phyloP scores from a whole-genome alignment of 257 asterid species.

The Linderniella brevidens region DNA sequence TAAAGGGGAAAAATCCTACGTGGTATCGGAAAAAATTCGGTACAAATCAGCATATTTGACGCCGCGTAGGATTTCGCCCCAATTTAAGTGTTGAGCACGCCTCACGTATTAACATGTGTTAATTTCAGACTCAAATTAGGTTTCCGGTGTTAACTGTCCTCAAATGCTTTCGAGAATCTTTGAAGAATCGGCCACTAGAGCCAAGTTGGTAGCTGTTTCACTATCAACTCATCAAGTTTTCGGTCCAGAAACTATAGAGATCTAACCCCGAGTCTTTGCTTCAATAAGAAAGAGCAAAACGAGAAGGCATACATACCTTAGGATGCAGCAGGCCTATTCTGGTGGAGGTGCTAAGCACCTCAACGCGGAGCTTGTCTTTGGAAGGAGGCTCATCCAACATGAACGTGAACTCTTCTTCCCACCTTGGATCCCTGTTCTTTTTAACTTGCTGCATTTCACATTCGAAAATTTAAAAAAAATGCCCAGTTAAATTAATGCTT shows the following conservation, averaged over 20 bases:
- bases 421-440: constrained; percentile 95
- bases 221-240: no score
- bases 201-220: neutral
- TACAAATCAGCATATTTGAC: no score
- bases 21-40: no score
- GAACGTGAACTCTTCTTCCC: constrained; percentile 84
- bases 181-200: neutral
- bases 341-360: constrained; percentile 68
- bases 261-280: no score
- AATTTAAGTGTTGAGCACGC: no score
- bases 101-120: no score
- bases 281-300: neutral
- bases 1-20: neutral
- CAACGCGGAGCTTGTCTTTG: constrained; percentile 63
- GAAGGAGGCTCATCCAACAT: constrained; percentile 70
- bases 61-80: no score
- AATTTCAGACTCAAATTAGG: no score
- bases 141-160: no score
- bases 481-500: neutral
- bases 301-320: constrained; percentile 35
- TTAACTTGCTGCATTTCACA: constrained; percentile 53
- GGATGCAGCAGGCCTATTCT: constrained; percentile 90
- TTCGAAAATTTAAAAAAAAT: constrained; percentile 8
- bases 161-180: neutral
- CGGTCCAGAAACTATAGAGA: neutral